Percentiles rank a stretch among this genome's conserved stretches.
Evolutionary conservation across 2,329 filamentous ascomycete genomes (phyloP).

Genomic region (Gremmenia infestans): DNA sequence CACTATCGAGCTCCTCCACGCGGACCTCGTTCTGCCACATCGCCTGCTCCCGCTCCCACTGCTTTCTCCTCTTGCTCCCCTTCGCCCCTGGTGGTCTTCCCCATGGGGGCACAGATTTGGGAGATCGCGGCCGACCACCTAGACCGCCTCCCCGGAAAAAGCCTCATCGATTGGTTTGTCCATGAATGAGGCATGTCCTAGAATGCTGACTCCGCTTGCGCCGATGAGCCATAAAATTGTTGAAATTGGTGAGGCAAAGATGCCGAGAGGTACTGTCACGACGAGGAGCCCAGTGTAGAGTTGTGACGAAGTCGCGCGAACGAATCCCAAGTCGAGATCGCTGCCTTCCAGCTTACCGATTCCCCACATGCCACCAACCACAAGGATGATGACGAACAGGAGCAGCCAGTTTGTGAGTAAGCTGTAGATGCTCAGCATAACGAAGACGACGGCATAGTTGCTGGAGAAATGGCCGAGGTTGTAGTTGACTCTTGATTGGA

Average conservation of each 20-base stretch:
- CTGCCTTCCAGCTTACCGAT: conserved; percentile 86
- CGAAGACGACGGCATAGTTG: conserved; percentile 93
- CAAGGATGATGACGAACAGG: conserved; percentile 87
- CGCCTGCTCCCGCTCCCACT: conserved; percentile 44
- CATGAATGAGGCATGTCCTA: conserved; percentile 92
- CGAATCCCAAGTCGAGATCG: conserved; percentile 80
- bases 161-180: conserved; percentile 99
- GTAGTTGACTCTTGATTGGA: conserved; percentile 92
- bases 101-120: conserved; percentile 87
- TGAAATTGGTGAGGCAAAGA: conserved; percentile 78
- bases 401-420: conserved; percentile 81
- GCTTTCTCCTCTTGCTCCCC: conserved; percentile 56
- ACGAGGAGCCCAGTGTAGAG: conserved; percentile 86
- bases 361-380: conserved; percentile 80
- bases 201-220: conserved; percentile 85
- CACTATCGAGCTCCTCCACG: conserved; percentile 63
- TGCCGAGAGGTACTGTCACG: conserved; percentile 75
- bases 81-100: conserved; percentile 98
- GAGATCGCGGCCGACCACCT: conserved; percentile 99
- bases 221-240: conserved; percentile 94
- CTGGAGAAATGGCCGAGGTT: conserved; percentile 96
- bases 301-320: conserved; percentile 83
- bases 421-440: conserved; percentile 94
- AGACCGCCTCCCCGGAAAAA: conserved; percentile 99
- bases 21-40: conserved; percentile 44